Evolutionary conservation across 306 rosid species (phyloP).

Genomic region (Betula pendula): DNA sequence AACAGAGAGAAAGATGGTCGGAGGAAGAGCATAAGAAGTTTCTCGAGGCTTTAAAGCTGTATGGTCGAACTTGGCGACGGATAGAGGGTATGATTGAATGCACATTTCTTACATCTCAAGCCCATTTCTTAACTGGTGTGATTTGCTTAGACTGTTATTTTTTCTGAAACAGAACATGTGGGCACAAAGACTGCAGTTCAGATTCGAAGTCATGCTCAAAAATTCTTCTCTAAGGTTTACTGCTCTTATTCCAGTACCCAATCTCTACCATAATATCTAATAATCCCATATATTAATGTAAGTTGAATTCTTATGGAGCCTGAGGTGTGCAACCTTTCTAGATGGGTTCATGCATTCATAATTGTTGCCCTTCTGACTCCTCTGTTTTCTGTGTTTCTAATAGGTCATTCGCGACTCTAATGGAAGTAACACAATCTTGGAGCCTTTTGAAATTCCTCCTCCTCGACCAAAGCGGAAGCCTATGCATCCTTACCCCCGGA

Average conservation of each 20-base stretch:
- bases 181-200: constrained; percentile 94
- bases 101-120: constrained; percentile 5
- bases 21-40: constrained; percentile 86
- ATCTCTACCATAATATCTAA: constrained; percentile 34
- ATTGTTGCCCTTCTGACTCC: constrained; percentile 24
- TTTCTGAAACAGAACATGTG: constrained; percentile 64
- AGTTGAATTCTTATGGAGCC: constrained; percentile 24
- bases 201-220: constrained; percentile 97
- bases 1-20: constrained; percentile 87
- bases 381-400: constrained; percentile 11
- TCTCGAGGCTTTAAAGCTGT: constrained; percentile 76
- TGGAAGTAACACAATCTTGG: constrained; percentile 38
- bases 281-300: constrained; percentile 25
- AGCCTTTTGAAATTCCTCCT: constrained; percentile 78
- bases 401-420: constrained; percentile 55
- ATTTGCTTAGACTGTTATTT: constrained; percentile 30
- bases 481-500: constrained; percentile 86
- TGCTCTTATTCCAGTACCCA: constrained; percentile 43
- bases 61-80: constrained; percentile 81
- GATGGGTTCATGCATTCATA: constrained; percentile 20
- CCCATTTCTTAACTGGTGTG: constrained; percentile 13
- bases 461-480: constrained; percentile 89
- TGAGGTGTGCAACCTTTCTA: constrained; percentile 29
- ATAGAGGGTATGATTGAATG: constrained; percentile 61
- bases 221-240: constrained; percentile 86